Percentiles rank a stretch among this genome's conserved stretches.
Evolutionary conservation across 2,329 filamentous ascomycete genomes (phyloP).

Genomic region (Taxawa tesnikishii): DNA sequence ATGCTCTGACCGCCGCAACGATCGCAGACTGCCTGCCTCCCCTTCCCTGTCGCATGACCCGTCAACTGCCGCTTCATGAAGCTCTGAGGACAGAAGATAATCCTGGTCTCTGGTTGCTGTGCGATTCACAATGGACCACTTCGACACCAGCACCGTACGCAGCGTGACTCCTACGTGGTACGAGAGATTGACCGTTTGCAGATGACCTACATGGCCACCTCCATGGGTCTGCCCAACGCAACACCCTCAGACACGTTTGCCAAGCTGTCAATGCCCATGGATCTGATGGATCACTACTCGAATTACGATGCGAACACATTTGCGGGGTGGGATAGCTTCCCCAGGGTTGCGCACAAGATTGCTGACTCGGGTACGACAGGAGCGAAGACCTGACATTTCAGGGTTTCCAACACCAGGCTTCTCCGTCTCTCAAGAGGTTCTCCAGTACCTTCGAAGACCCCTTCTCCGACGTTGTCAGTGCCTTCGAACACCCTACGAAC

Average conservation of each 20-base stretch:
- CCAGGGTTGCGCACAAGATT: neutral
- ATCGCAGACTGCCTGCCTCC: too few relatives aligned
- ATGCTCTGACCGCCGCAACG: too few relatives aligned
- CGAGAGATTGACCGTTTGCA: too few relatives aligned
- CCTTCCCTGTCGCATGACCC: too few relatives aligned
- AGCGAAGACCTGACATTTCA: conserved; percentile 17
- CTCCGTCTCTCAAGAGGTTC: conserved; percentile 18
- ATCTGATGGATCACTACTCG: conserved; percentile 45
- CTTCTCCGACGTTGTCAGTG: conserved; percentile 37
- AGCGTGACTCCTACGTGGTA: too few relatives aligned
- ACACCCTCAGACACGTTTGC: conserved; percentile 27
- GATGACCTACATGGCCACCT: conserved; percentile 49
- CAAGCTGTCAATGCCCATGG: conserved; percentile 39
- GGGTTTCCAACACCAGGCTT: conserved; percentile 10
- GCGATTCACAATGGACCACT: conserved; percentile 37
- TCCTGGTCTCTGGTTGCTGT: too few relatives aligned
- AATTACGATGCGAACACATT: conserved; percentile 49
- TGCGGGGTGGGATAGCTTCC: conserved; percentile 37
- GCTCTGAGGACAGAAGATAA: too few relatives aligned
- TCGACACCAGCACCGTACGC: conserved; percentile 40
- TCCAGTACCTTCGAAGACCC: conserved; percentile 31
- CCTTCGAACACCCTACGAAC: conserved; percentile 32
- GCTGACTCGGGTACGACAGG: conserved; percentile 10
- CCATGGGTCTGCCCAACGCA: conserved; percentile 42
- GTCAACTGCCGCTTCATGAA: too few relatives aligned